Base-by-base conservation (phyloP, 331 rosid genomes). In the Rhamnella rubrinervis region DNA sequence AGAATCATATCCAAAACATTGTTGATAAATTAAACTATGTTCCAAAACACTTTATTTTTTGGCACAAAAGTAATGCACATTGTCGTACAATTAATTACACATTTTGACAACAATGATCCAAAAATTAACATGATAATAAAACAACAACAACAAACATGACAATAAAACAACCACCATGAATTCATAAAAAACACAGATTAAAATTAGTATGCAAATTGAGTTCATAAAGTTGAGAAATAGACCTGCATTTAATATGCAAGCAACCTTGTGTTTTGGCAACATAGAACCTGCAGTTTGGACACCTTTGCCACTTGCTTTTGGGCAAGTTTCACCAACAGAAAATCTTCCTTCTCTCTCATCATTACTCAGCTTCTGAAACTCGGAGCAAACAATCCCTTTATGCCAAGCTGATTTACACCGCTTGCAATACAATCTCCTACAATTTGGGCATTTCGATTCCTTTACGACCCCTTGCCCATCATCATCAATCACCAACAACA, bases 211-310 rank as follows among this genome's bases (percentile, higher is more conserved):
- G 35, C 5, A 31, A 31, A 31, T 3, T 3, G 4, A 3, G 35
- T 31, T 31, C 0, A 40, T 11, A 40, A 40, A 40, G 3, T 1
- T 2, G 0, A 17, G 1, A 63, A 14, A 67, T 70, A n/a, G 20
- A 90, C 93, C 96, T 87, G 88, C 96, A 90, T 62, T 6, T 62
- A 76, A 90, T 90, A 74, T 58, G 84, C 83, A 72, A n/a, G 84
- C 96, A 87, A 7, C 92, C 92, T 2, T 17, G 5, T 5, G 86
- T 59, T 72, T 76, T 87, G 20, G 82, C 90, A 4, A 90, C 95
- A 55, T 78, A 84, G 68, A 80, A 78, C 40, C 51, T 71, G 75
- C 96, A 90, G 2, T 0, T 59, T 8, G 95, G 87, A 37, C 96
- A 90, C 70, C 92, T 70, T 49, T 10, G 73, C 96, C 92, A 85